phyloP scores from a whole-genome alignment of 2,329 filamentous ascomycete species.

The Phaeosphaeria sp. region DNA sequence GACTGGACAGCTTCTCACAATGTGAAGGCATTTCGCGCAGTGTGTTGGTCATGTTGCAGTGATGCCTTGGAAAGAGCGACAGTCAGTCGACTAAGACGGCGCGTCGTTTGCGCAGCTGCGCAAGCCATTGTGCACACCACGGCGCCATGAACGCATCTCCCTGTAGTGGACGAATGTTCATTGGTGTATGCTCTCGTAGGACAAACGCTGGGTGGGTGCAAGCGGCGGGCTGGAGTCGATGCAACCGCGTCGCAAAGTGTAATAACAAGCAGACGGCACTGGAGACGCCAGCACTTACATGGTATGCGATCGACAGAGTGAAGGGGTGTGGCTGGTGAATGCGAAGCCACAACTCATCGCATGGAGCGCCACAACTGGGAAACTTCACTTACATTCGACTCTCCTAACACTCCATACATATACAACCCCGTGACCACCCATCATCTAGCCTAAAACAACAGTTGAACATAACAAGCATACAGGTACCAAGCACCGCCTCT shows the following conservation, averaged over 20 bases:
- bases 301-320: background rate
- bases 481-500: background rate
- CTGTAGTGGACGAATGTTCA: background rate
- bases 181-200: background rate
- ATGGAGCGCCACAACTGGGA: background rate
- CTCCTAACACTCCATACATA: background rate
- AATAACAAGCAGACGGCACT: background rate
- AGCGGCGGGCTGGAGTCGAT: background rate
- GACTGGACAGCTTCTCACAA: background rate
- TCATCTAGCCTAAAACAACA: background rate
- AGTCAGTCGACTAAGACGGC: slow-evolving; percentile 1
- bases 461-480: background rate
- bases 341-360: background rate
- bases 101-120: slow-evolving; percentile 25
- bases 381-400: background rate
- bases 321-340: background rate
- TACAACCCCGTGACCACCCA: background rate
- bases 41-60: background rate
- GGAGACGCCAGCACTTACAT: background rate
- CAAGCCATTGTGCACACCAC: background rate
- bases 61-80: slow-evolving; percentile 10
- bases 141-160: background rate
- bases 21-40: background rate
- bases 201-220: background rate
- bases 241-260: background rate